Evolutionary conservation across 2,329 filamentous ascomycete species (phyloP), one percentile per base, ranked within the genome.

Genomic region (Trichophyton mentagrophytes): DNA sequence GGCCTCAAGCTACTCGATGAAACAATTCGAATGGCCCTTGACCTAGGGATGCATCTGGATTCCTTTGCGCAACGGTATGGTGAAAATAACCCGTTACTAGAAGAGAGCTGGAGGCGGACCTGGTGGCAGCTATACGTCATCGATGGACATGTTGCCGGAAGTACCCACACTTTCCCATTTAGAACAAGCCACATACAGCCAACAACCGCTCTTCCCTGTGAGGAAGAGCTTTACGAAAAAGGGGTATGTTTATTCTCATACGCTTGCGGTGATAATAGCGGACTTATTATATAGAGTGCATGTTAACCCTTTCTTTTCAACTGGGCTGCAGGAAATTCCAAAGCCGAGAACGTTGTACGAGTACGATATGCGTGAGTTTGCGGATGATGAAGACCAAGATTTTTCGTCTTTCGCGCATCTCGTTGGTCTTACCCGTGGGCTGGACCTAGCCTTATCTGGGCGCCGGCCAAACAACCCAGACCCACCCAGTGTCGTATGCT

Each of bases 81-180:
- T 11, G 76, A 79, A 44, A 81, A 82, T 3, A 64, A 66, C 30
- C 40, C 58, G 13, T 60, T 66, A 2, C 36, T 67, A 4, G 61
- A 62, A 44, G 71, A 73, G 64, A 66, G 65, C 69, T 90, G 87
- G 72, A 68, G 72, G 56, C 65, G 72, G 15, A 73, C 72, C 6
- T 73, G 71, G 71, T 73, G 72, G 71, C 66, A 66, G 64, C 42
- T 73, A 25, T 91, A 85, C 69, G 80, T 87, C 13, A 80, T 88
- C 8, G 89, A 93, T 68, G 87, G 85, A 58, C 86, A 91, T 79
- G 82, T 91, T 64, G 86, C 89, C 1, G 88, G 87, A 3, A 85
- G 65, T 33, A 60, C 67, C n/a, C 67, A 66, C 6, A 68, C 68
- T 2, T 67, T 70, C 30, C 58, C 57, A 9, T 59, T 67, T 11